Evolutionary conservation across 805 yeast genomes (phyloP), one percentile per base, ranked within the genome.

Genomic region (Candida nemodendra): DNA sequence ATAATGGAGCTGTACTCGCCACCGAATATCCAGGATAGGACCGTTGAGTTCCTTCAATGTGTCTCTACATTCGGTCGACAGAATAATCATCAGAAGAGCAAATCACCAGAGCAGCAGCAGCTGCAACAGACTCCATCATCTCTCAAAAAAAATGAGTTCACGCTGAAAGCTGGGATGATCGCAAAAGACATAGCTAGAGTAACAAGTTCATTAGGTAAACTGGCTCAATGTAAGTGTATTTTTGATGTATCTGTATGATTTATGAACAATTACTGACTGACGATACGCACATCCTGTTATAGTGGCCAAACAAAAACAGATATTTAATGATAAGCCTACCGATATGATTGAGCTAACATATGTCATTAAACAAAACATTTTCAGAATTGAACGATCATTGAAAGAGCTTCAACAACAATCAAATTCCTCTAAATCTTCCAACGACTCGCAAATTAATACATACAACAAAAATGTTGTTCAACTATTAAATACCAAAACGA

Each of bases 271-370:
- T 32, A 22, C 28, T 22, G 14, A 32, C 28, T 9, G 15, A 5
- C 11, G 4, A 19, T 11, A 14, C 14, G 2, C 21, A 15, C 18
- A 18, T 24, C 28, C n/a, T 12, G 23, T 12, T 17, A 27, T 62
- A 25, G 56, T 93, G 47, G 97, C 99, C 3, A 88, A 84, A 60
- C 72, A 89, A 51, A 90, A 89, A 58, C 95, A 96, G 14, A 64
- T 91, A 57, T 87, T 93, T 49, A 96, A 90, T 56, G 99, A 93
- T 62, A 81, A 84, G 49, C 97, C 98, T 1, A 81, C 87, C 12
- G 98, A 93, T 57, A 87, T 93, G 46, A 86, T 90, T 15, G 96
- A 93, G 60, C 69, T 93, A 47, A 90, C 99, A 0, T 85, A 81
- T 50, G 82, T 89, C 28, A 81, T 84, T 44, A 85, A 84, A 47